phyloP scores from a whole-genome alignment of 805 yeast genomes.

The Suhomyces sp. region DNA sequence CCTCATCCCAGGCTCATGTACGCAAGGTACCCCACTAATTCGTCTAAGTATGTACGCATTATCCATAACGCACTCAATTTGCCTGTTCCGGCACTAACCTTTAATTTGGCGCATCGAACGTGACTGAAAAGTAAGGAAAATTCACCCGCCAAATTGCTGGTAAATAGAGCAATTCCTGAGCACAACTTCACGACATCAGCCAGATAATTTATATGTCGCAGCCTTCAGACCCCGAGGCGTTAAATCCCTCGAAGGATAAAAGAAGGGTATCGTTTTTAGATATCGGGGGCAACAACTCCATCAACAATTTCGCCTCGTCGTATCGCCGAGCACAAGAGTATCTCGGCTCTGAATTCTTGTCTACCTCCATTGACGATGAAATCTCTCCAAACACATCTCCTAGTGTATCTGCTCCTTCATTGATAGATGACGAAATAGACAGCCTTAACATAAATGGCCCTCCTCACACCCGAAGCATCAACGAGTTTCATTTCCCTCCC shows the following conservation, averaged over 20 bases:
- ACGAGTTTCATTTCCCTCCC: slow-evolving; percentile 2
- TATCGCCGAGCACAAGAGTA: slow-evolving; percentile 36
- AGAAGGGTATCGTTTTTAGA: slow-evolving; percentile 31
- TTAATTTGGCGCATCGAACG: neutral
- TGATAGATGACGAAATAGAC: slow-evolving; percentile 11
- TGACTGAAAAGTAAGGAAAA: neutral
- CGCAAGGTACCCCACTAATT: neutral
- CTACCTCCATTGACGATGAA: slow-evolving; percentile 14
- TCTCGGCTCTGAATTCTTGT: slow-evolving; percentile 8
- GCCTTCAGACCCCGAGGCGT: neutral
- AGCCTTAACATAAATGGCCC: neutral
- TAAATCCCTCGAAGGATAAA: neutral
- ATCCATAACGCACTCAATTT: neutral
- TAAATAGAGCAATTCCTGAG: neutral
- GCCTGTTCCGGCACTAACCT: neutral
- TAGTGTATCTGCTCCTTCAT: neutral
- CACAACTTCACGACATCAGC: neutral
- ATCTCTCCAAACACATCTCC: slow-evolving; percentile 24
- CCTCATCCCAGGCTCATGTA: neutral
- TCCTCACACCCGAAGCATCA: neutral
- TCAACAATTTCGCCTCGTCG: slow-evolving; percentile 40
- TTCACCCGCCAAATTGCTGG: neutral
- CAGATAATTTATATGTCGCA: neutral
- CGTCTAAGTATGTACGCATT: neutral
- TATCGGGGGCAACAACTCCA: slow-evolving; percentile 34